Base-by-base conservation (phyloP, 192 early-diverging fungal species). In the Coemansia sp. region DNA sequence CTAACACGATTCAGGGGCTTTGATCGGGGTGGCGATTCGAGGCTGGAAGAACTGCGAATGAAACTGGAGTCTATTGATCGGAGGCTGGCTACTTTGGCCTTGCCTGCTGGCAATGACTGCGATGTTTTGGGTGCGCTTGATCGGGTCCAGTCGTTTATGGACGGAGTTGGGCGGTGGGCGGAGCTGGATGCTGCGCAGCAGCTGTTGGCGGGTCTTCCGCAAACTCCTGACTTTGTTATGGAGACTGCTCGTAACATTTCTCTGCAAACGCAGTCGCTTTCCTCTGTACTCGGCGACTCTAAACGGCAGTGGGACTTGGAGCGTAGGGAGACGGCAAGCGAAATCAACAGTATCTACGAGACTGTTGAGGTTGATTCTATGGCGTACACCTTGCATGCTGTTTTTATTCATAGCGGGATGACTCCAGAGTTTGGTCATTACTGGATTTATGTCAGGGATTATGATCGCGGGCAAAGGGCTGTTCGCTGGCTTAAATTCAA, bases 401-500 rank as follows among this genome's bases (percentile, higher is more conserved):
- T 92, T 61, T 94, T 94, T 75, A 89, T 92, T 53, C 92, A 94
- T 62, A 87, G 87, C 64, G 90, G 90, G 38, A 49, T 43, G 72
- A 82, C 88, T 46, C 85, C 87, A 7, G 90, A 89, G 82, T 80
- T 72, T 72, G 92, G 92, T 2, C 92, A 94, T 64, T 94, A 94
- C 64, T 94, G 92, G 92, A 85, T 90, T 2, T 92, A 94, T 41
- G 85, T 94, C 20, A 78, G 86, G 12, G 90, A 94, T 64, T 75
- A 79, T 38, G 63, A 78, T 29, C 24, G 39, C 8, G 72, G 74
- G 20, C 44, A 46, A 8, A 71, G 74, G 15, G 40, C 76, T 13
- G 66, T 80, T 16, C 84, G 89, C 12, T 94, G 92, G 91, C 76
- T 90, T 49, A 90, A 90, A 57, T 94, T 89, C 52, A 94, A 92